phyloP scores from a whole-genome alignment of 805 yeast genomes.

The Candida tallmaniae region DNA sequence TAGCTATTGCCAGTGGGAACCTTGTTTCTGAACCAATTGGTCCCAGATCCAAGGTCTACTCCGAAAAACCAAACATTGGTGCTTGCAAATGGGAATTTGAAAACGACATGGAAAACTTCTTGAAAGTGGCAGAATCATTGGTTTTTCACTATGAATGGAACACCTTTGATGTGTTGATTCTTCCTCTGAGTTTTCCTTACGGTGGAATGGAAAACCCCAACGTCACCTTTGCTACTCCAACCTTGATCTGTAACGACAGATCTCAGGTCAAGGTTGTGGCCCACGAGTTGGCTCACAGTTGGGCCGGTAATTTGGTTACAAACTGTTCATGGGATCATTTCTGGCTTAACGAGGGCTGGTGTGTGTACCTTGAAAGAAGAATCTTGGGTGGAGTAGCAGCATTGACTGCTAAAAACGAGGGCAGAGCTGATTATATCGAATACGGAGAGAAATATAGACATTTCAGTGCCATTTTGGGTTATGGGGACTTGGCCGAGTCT shows the following conservation, averaged over 20 bases:
- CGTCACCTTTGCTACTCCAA: slow-evolving; percentile 31
- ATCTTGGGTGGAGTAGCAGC: slow-evolving; percentile 28
- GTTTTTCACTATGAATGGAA: slow-evolving; percentile 32
- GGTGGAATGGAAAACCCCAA: slow-evolving; percentile 40
- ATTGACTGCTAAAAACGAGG: slow-evolving; percentile 16
- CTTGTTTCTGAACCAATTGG: slow-evolving; percentile 26
- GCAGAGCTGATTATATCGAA: slow-evolving; percentile 12
- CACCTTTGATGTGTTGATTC: slow-evolving; percentile 29
- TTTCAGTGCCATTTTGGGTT: slow-evolving; percentile 29
- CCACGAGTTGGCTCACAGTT: slow-evolving; percentile 35
- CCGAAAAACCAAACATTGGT: slow-evolving; percentile 22
- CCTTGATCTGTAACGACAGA: slow-evolving; percentile 29
- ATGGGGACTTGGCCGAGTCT: slow-evolving; percentile 24
- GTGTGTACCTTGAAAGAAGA: slow-evolving; percentile 31
- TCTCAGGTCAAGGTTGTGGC: slow-evolving; percentile 33
- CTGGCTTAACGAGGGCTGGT: slow-evolving; percentile 38
- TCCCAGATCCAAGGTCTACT: slow-evolving; percentile 29
- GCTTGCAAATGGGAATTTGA: slow-evolving; percentile 34
- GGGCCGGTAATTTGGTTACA: slow-evolving; percentile 36
- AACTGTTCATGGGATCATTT: slow-evolving; percentile 35
- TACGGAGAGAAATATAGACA: slow-evolving; percentile 31
- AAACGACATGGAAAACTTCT: slow-evolving; percentile 30
- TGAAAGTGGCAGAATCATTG: slow-evolving; percentile 30
- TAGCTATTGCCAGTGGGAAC: slow-evolving; percentile 32
- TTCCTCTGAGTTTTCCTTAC: slow-evolving; percentile 30